phyloP scores from a whole-genome alignment of 23 red algal genomes.

The Agarophyton chilense region DNA sequence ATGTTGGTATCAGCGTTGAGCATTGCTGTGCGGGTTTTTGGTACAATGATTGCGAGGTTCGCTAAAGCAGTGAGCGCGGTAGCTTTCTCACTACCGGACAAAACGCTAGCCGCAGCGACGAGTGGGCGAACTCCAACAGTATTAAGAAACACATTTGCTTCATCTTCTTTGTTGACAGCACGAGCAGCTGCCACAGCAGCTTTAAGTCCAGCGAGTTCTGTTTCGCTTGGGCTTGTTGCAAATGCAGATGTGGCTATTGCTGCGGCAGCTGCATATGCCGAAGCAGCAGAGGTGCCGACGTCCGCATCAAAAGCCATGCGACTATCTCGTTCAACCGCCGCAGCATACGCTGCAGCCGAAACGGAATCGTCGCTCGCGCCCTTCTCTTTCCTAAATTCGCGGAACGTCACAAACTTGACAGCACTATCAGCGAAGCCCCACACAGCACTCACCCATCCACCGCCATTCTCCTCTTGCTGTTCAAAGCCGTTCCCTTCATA shows the following conservation, averaged over 20 bases:
- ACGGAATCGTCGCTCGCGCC: not conserved
- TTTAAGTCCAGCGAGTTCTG: conserved; percentile 37
- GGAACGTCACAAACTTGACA: not conserved
- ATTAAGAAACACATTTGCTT: conserved; percentile 58
- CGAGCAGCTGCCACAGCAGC: conserved; percentile 62
- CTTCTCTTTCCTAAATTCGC: not conserved
- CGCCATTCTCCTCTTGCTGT: not conserved
- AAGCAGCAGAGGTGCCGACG: conserved; percentile 28
- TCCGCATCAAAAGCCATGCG: conserved; percentile 12
- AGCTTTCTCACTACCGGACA: conserved; percentile 24
- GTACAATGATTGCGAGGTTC: conserved; percentile 59
- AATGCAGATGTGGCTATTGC: conserved; percentile 50
- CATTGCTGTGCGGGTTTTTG: conserved; percentile 34
- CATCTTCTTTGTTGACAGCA: conserved; percentile 45
- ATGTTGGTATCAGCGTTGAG: conserved; percentile 42
- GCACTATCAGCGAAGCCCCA: conserved; percentile 13
- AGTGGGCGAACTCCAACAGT: conserved; percentile 57
- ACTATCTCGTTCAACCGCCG: conserved; percentile 9
- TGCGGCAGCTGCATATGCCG: conserved; percentile 55
- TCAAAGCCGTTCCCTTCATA: not conserved
- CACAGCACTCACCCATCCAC: not conserved
- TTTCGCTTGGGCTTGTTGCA: not conserved
- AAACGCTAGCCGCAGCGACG: conserved; percentile 41
- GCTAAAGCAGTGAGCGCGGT: conserved; percentile 73
- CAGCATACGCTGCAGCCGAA: conserved; percentile 28